Evolutionary conservation across 129 eudicot genomes (phyloP).

Genomic region (Cynara cardunculus): DNA sequence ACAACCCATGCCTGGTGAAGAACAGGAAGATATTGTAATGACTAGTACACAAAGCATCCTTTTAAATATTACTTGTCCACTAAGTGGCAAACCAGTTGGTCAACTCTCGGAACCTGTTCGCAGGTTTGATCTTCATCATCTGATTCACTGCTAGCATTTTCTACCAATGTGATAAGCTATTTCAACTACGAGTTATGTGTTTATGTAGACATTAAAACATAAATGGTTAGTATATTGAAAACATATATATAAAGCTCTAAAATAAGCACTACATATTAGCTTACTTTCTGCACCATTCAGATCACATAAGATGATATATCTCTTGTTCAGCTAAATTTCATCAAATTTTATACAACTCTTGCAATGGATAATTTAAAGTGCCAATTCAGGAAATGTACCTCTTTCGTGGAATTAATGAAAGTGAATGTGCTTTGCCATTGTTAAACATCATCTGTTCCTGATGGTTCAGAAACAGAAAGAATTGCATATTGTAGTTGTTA

Average conservation of each 20-base stretch:
- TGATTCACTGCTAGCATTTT: conserved; percentile 5
- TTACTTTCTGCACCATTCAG: not conserved
- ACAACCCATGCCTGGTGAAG: conserved; percentile 98
- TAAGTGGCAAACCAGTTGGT: conserved; percentile 75
- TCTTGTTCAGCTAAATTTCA: not conserved
- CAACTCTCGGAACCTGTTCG: conserved; percentile 85
- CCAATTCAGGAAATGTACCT: not conserved
- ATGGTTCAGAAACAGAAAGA: too few relatives aligned
- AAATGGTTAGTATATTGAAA: not conserved
- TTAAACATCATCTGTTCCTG: too few relatives aligned
- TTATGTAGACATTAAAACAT: not conserved
- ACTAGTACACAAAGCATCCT: conserved; percentile 77
- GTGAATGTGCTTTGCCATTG: too few relatives aligned
- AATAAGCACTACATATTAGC: not conserved
- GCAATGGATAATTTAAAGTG: not conserved
- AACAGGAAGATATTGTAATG: conserved; percentile 91
- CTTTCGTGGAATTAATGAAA: too few relatives aligned
- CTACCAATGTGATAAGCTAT: not conserved
- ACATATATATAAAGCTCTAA: not conserved
- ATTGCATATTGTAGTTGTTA: too few relatives aligned
- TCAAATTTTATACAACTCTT: not conserved
- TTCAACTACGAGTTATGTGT: not conserved
- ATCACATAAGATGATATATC: not conserved
- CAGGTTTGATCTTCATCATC: conserved; percentile 42
- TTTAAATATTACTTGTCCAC: conserved; percentile 62